Evolutionary conservation across 257 asterid genomes (phyloP).

Genomic region (Lithospermum erythrorhizon): DNA sequence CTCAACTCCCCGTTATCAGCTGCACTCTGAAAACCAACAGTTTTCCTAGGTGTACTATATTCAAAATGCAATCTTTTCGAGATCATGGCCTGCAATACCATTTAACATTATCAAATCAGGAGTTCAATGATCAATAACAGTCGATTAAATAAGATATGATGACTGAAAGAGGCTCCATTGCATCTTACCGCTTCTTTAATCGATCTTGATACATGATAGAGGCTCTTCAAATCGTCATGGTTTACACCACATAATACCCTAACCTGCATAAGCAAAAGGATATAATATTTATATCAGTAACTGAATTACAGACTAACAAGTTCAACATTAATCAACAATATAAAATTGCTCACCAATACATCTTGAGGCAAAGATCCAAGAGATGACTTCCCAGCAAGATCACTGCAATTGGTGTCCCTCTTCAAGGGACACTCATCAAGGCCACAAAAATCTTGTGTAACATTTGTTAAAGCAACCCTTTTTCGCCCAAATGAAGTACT

Average conservation of each 20-base stretch:
- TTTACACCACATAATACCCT: constrained; percentile 65
- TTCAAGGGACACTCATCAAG: constrained; percentile 19
- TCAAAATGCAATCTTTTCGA: constrained; percentile 62
- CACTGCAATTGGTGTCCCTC: constrained; percentile 23
- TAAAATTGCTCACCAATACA: constrained; percentile 12
- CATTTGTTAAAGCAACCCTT: constrained; percentile 31
- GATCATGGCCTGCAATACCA: constrained; percentile 36
- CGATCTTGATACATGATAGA: constrained; percentile 44
- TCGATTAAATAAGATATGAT: neutral
- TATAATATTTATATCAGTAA: neutral
- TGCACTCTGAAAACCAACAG: constrained; percentile 19
- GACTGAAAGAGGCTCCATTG: neutral
- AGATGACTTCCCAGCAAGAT: constrained; percentile 21
- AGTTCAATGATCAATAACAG: neutral
- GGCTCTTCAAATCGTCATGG: constrained; percentile 68
- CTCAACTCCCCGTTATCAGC: constrained; percentile 14
- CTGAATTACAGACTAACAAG: too few species aligned
- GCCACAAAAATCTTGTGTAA: constrained; percentile 15
- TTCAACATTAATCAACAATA: neutral
- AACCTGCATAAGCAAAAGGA: constrained; percentile 29
- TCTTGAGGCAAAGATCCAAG: constrained; percentile 19
- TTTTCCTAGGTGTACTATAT: constrained; percentile 54
- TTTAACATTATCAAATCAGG: neutral
- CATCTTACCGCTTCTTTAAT: constrained; percentile 50
- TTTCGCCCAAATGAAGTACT: constrained; percentile 60